Evolutionary conservation across 2,329 filamentous ascomycete species (phyloP), one percentile per base, ranked within the genome.

Genomic region (Fusarium pininemorale): DNA sequence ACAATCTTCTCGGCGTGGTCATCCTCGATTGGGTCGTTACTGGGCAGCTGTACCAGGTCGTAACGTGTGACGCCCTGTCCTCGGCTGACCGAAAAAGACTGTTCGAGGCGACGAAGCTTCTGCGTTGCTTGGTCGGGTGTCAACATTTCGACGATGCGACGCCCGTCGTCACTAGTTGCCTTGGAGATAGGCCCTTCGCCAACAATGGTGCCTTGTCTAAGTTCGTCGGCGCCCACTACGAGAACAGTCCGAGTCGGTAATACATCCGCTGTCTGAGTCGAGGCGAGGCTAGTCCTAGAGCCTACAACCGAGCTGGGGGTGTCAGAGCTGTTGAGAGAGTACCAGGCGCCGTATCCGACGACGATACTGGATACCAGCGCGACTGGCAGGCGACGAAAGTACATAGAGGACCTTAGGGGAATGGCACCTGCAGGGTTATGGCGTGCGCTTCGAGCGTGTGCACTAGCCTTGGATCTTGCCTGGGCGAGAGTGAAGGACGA

Each of bases 1-100:
- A 99, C 94, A 79, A 98, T 98, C 88, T 98, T 97, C 85, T 99
- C 96, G 59, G 95, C 94, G 80, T 99, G 96, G 80, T 99, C 97
- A 80, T 99, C 96, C 84, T 99, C 96, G 67, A 99, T 99, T 0
- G 96, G 96, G 78, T 97, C 94, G 82, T 99, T 99, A 85, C 94
- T 98, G 15, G 96, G 94, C 69, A 98, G 89, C 83, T 99, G 96
- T 30, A 96, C 95, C 14, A 98, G 87, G 83, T 99, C 96, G 80
- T 99, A 99, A 75, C 96, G 91, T 72, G 98, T 92, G 44, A 99
- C 96, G 42, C 96, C 96, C 81, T 94, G 90, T 20, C 96, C 97
- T 59, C 96, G 88, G 68, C 94, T 94, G 45, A 99, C 94, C 15
- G 95, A 86, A 83, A 95, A 98, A 37, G 95, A 98, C 84, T 97